phyloP scores from a whole-genome alignment of 192 early-diverging fungal species.

The Linderina pennispora region DNA sequence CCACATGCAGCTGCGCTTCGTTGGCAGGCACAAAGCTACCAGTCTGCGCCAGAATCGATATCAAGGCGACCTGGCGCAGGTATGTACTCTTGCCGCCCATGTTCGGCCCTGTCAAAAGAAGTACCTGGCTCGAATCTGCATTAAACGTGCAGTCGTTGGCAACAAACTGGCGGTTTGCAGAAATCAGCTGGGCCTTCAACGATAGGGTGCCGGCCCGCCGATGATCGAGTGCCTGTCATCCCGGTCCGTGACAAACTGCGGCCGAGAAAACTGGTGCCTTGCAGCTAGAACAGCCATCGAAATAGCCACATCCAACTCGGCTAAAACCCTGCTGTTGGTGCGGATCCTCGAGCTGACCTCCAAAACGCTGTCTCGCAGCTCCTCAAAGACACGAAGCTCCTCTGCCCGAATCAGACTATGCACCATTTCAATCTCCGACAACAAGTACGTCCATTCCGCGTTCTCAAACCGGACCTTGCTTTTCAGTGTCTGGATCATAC shows the following conservation, averaged over 20 bases:
- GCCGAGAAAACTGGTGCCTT: constrained; percentile 52
- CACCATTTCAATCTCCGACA: constrained; percentile 48
- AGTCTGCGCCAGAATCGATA: constrained; percentile 77
- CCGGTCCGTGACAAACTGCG: constrained; percentile 25
- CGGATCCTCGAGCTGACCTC: constrained; percentile 52
- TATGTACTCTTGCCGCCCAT: constrained; percentile 90
- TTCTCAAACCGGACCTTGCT: constrained; percentile 52
- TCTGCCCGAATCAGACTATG: constrained; percentile 39
- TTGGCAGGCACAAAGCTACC: constrained; percentile 82
- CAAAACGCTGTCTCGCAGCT: constrained; percentile 40
- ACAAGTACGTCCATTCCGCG: constrained; percentile 53
- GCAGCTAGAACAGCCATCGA: constrained; percentile 54
- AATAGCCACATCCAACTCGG: constrained; percentile 61
- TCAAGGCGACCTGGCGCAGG: constrained; percentile 71
- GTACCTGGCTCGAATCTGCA: constrained; percentile 13
- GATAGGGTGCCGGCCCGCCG: constrained; percentile 55
- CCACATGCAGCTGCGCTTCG: constrained; percentile 63
- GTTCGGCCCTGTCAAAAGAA: constrained; percentile 81
- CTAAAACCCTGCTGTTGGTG: constrained; percentile 55
- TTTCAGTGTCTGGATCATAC: constrained; percentile 47
- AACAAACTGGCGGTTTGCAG: constrained; percentile 46
- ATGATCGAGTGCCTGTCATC: constrained; percentile 13
- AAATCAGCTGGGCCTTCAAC: constrained; percentile 52
- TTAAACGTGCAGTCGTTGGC: constrained; percentile 52
- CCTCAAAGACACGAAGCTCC: constrained; percentile 52